Conservation (phyloP, 2,329 filamentous ascomycete genomes). For the Ascomycota sp. region DNA sequence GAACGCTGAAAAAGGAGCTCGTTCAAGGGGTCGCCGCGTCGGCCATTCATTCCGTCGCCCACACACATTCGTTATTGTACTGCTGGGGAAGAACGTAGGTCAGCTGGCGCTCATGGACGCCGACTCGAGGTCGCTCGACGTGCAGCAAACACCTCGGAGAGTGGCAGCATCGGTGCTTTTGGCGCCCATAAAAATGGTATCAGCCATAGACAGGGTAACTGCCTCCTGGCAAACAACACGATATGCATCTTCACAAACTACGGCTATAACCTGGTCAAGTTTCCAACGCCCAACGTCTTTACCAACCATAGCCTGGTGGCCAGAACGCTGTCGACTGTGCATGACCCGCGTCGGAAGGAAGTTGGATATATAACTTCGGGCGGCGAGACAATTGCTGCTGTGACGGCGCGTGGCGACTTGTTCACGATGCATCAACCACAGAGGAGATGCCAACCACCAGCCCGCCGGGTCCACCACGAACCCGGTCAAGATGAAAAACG, state of each 20-base stretch:
- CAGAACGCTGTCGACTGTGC: conserved; percentile 28
- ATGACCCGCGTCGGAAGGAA: conserved; percentile 42
- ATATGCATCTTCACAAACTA: conserved; percentile 93
- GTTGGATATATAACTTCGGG: conserved; percentile 65
- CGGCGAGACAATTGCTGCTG: conserved; percentile 76
- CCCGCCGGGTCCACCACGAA: conserved; percentile 65
- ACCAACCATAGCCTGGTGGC: conserved; percentile 47
- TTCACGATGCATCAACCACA: conserved; percentile 60
- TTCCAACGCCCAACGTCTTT: conserved; percentile 53
- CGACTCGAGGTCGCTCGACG: conserved; percentile 73
- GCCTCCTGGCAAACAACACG: conserved; percentile 67
- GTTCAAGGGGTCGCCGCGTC: conserved; percentile 76
- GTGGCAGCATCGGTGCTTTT: conserved; percentile 61
- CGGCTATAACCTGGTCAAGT: conserved; percentile 77
- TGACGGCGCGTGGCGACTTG: conserved; percentile 68
- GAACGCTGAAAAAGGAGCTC: conserved; percentile 67
- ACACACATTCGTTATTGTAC: conserved; percentile 63
- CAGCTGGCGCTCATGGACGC: conserved; percentile 90
- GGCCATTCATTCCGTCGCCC: conserved; percentile 74
- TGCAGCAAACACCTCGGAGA: conserved; percentile 64
- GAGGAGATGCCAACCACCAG: conserved; percentile 35
- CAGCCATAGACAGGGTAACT: conserved; percentile 84
- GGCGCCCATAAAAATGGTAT: conserved; percentile 54
- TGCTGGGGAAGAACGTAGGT: conserved; percentile 88
- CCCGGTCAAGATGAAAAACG: conserved; percentile 70